Percentiles rank a stretch among this genome's conserved stretches.
Evolutionary conservation across 768 basidiomycete genomes (phyloP).

Genomic region (Boletus edulis): DNA sequence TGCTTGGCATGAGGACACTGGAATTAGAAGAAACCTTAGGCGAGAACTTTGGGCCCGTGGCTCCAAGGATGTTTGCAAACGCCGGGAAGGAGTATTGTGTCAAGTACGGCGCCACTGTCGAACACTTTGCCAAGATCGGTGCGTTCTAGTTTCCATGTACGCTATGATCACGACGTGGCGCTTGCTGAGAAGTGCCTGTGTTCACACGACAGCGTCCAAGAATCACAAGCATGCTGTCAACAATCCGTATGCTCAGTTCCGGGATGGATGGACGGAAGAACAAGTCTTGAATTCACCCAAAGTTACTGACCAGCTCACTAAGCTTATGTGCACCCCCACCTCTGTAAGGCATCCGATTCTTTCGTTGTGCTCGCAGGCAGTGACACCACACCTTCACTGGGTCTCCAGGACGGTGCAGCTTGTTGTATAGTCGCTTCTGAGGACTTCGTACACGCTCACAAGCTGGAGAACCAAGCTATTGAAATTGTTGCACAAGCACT

Average conservation of each 20-base stretch:
- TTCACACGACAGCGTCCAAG: slow-evolving; percentile 55
- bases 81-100: slow-evolving; percentile 67
- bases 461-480: slow-evolving; percentile 80
- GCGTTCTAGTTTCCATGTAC: slow-evolving; percentile 9
- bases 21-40: slow-evolving; percentile 50
- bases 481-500: slow-evolving; percentile 69
- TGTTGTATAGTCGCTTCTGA: slow-evolving; percentile 77
- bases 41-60: slow-evolving; percentile 61
- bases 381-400: neutral
- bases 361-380: no score
- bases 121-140: slow-evolving; percentile 76
- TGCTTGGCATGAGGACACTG: slow-evolving; percentile 39
- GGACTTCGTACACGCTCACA: slow-evolving; percentile 66
- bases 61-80: slow-evolving; percentile 72
- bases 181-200: neutral
- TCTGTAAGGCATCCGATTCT: slow-evolving; percentile 44
- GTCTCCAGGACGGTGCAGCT: slow-evolving; percentile 62
- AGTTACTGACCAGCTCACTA: slow-evolving; percentile 68
- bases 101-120: slow-evolving; percentile 62
- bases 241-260: slow-evolving; percentile 83
- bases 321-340: slow-evolving; percentile 85
- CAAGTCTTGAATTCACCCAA: slow-evolving; percentile 64
- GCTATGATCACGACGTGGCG: neutral
- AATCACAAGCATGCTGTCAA: slow-evolving; percentile 77
- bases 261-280: slow-evolving; percentile 68